These are phyloP conservation scores for Stagonosporopsis tanaceti DNA, from an alignment of 2,329 filamentous ascomycete species.

Conservation along the genomic window DNA sequence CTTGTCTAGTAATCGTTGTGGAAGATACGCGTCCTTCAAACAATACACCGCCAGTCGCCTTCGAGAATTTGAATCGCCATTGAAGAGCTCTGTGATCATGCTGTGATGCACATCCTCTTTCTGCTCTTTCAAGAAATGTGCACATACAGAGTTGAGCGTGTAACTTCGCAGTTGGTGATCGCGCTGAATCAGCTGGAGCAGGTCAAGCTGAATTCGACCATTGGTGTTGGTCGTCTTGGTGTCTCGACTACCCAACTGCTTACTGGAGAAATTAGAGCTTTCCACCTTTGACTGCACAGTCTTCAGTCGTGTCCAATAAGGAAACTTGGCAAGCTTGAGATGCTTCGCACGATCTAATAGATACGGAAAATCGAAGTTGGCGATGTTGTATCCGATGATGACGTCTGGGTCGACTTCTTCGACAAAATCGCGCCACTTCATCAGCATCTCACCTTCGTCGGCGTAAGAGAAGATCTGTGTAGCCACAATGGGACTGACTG, in stretches of 20 bases:
- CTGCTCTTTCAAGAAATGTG: constrained; percentile 94
- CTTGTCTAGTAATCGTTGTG: constrained; percentile 94
- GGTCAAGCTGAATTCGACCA: constrained; percentile 88
- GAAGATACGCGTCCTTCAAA: constrained; percentile 95
- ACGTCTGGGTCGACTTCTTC: constrained; percentile 93
- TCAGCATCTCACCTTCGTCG: constrained; percentile 87
- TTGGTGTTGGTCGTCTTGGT: constrained; percentile 95
- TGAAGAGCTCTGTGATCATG: constrained; percentile 98
- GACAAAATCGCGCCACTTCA: constrained; percentile 88
- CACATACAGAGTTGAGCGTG: constrained; percentile 93
- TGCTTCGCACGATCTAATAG: constrained; percentile 86
- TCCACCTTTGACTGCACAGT: constrained; percentile 74
- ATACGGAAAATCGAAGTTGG: constrained; percentile 98
- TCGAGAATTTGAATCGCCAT: constrained; percentile 91
- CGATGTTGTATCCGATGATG: constrained; percentile 98
- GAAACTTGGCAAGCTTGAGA: constrained; percentile 80
- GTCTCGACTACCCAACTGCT: constrained; percentile 97
- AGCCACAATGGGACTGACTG: constrained; percentile 91
- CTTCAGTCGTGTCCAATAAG: constrained; percentile 85
- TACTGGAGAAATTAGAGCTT: constrained; percentile 90
- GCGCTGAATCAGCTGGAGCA: constrained; percentile 92
- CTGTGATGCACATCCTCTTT: constrained; percentile 99
- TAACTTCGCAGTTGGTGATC: constrained; percentile 97
- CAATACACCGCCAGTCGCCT: constrained; percentile 94
- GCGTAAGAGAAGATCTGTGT: constrained; percentile 88